Percentiles rank a stretch among this genome's conserved stretches.
These are phyloP conservation scores for Mycena maculata DNA, from an alignment of 768 basidiomycete species.

Conservation along the genomic window DNA sequence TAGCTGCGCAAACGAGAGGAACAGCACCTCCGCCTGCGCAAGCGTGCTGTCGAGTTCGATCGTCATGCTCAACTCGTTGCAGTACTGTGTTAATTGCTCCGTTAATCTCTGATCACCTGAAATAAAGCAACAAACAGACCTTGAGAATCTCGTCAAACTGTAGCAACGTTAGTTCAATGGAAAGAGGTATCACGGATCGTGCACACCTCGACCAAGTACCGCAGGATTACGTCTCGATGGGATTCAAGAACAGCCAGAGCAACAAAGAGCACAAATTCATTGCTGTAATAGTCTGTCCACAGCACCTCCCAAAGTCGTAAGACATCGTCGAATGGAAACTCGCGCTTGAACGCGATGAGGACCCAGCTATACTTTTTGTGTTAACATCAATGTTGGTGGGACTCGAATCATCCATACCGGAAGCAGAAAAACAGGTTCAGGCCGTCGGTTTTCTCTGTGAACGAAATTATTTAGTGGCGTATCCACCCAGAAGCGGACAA, in stretches of 20 bases:
- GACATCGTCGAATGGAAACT: conserved; percentile 94
- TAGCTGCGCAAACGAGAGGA: conserved; percentile 89
- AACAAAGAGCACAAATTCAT: conserved; percentile 90
- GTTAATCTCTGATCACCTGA: conserved; percentile 6
- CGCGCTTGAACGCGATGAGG: conserved; percentile 94
- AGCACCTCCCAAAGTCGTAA: conserved; percentile 93
- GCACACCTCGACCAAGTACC: conserved; percentile 92
- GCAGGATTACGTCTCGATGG: conserved; percentile 93
- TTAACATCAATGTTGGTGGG: neutral
- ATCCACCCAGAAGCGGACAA: conserved; percentile 5
- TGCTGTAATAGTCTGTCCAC: conserved; percentile 93
- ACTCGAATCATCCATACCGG: conserved; percentile 65
- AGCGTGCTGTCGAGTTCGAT: conserved; percentile 97
- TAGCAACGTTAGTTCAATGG: conserved; percentile 13
- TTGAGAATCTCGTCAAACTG: conserved; percentile 88
- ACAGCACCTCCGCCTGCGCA: conserved; percentile 96
- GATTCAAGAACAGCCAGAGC: conserved; percentile 95
- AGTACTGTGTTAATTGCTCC: conserved; percentile 65
- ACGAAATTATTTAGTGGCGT: neutral
- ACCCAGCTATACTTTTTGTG: conserved; percentile 71
- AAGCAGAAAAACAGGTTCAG: conserved; percentile 99
- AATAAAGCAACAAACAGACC: conserved; percentile 47
- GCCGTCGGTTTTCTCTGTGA: conserved; percentile 83
- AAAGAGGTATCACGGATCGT: neutral
- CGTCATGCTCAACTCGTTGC: conserved; percentile 95